These are phyloP conservation scores for Heritiera littoralis DNA, from an alignment of 345 rosid genomes.

Conservation along the genomic window DNA sequence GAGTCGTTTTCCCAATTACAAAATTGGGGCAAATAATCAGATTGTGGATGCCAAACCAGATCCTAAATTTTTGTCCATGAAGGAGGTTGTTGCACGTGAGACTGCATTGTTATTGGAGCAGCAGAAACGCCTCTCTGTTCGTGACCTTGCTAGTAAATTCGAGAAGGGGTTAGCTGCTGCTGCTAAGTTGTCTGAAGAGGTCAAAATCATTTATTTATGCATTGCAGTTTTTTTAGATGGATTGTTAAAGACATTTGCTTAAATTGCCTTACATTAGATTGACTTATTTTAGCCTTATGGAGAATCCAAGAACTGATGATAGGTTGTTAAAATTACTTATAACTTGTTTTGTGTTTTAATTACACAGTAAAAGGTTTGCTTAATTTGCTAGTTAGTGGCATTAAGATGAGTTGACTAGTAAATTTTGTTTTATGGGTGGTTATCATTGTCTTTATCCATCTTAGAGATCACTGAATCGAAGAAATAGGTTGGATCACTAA, in stretches of 20 bases:
- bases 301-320: not conserved
- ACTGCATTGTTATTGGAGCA: conserved; percentile 85
- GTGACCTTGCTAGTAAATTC: conserved; percentile 89
- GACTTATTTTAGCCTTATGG: not conserved
- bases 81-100: conserved; percentile 90
- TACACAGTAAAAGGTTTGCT: conserved; percentile 57
- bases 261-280: not conserved
- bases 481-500: not conserved
- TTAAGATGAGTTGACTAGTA: not conserved
- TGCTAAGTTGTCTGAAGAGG: conserved; percentile 96
- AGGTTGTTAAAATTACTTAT: not conserved
- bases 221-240: not conserved
- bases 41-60: conserved; percentile 71
- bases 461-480: not conserved
- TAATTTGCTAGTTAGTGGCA: conserved; percentile 49
- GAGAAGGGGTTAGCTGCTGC: conserved; percentile 96
- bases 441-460: not conserved
- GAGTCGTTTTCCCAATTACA: conserved; percentile 79
- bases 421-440: not conserved
- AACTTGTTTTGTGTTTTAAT: not conserved
- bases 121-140: conserved; percentile 91
- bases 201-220: conserved; percentile 28
- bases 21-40: conserved; percentile 78
- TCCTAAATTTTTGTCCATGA: conserved; percentile 78
- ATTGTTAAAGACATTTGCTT: not conserved